Base-by-base conservation (phyloP, 257 asterid genomes). In the Petrea volubilis region DNA sequence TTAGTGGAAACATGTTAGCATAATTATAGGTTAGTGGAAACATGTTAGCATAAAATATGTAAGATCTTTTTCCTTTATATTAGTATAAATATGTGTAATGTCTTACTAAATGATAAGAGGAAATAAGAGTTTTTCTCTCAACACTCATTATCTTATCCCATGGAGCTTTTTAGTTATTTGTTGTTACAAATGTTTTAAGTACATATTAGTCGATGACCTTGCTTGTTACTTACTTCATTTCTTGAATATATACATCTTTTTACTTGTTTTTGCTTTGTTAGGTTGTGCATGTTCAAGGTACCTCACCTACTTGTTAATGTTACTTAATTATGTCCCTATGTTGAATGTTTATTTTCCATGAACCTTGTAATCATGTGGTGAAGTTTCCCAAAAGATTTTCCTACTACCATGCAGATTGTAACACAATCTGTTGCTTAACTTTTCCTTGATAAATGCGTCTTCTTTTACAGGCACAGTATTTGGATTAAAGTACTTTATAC, bases 401-500 rank as follows among this genome's bases (percentile, higher is more conserved):
- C 33, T 43, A 52, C 38, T 43, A 27, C 34, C 33, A 13, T 60
- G 74, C 38, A 53, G 56, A 47, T 20, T 27, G 34, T 77, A 36
- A 60, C 46, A 21, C 38, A 13, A 10, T 13, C 34, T 27, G 36
- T 51, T 68, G 50, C 56, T 44, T n/a, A 17, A 34, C 2, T 28
- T 50, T 67, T 52, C 28, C 24, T 49, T 46, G 47, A 25, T 18
- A 49, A 2, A 5, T 15, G 14, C 57, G 4, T 59, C 52, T 9
- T 43, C 79, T 68, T 52, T 21, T 6, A 6, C 47, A 40, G 44
- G 7, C 43, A 65, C 27, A 15, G 51, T 68, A 57, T 69, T 40
- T 12, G 28, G 29, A 68, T 51, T 67, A 49, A 71, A 43, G 23
- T 21, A 46, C 18, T 53, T 56, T 12, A 0, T 52, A 36, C 52